phyloP scores from a whole-genome alignment of 257 asterid genomes.

The Solanum etuberosum region DNA sequence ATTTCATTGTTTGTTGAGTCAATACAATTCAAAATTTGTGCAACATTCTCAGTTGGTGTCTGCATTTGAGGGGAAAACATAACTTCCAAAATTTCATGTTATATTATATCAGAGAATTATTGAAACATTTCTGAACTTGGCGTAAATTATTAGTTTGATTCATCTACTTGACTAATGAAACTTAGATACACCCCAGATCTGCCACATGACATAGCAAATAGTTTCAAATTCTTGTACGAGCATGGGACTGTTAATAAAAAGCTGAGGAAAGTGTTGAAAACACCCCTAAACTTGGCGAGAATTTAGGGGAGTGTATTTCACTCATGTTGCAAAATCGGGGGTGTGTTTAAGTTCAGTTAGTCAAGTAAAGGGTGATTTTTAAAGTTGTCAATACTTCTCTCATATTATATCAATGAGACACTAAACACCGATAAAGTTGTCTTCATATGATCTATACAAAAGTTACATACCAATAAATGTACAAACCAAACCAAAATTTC shows the following conservation, averaged over 20 bases:
- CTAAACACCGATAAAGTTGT: neutral
- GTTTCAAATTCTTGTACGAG: neutral
- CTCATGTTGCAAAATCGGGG: no score
- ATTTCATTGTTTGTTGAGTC: neutral
- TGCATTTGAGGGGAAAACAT: neutral
- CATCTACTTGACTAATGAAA: no score
- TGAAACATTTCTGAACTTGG: no score
- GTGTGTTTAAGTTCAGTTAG: neutral
- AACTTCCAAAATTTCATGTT: neutral
- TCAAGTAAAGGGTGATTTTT: neutral
- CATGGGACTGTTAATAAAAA: no score
- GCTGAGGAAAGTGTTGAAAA: neutral
- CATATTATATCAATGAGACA: neutral
- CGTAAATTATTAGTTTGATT: neutral
- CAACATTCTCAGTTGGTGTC: constrained; percentile 2
- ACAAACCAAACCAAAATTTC: neutral
- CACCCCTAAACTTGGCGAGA: neutral
- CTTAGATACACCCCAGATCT: no score
- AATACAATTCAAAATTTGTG: neutral
- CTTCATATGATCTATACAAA: neutral
- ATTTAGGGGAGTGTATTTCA: neutral
- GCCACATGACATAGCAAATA: neutral
- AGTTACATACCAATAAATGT: no score
- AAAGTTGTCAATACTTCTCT: neutral
- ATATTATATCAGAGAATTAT: no score